phyloP scores from a whole-genome alignment of 2,329 filamentous ascomycete species.

The Ceratocystiopsis minuta region DNA sequence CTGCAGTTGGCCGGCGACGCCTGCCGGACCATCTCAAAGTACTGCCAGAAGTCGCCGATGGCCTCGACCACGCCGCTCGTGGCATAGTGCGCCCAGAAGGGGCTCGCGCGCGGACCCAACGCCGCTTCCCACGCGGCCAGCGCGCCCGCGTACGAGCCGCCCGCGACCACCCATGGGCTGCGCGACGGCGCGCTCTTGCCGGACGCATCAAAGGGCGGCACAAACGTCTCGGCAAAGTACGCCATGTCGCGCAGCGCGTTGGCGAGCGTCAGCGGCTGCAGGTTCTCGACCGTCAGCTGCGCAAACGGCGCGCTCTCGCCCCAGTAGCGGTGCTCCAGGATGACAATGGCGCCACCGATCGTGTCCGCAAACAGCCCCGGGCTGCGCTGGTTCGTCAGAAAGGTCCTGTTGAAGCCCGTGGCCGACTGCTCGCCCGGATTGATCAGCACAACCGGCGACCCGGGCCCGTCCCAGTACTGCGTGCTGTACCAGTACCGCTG shows the following conservation, averaged over 20 bases:
- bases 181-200: conserved; percentile 24
- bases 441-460: conserved; percentile 21
- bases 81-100: conserved; percentile 38
- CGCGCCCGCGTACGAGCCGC: conserved; percentile 38
- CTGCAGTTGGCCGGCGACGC: conserved; percentile 39
- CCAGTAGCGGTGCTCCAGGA: conserved; percentile 26
- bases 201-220: conserved; percentile 29
- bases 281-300: conserved; percentile 17
- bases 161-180: conserved; percentile 35
- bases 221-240: conserved; percentile 26
- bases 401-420: conserved; percentile 5
- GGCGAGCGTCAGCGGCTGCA: conserved; percentile 22
- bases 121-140: conserved; percentile 20
- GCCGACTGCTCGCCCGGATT: conserved; percentile 19
- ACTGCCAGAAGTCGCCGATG: conserved; percentile 33
- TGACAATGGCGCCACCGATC: conserved; percentile 21
- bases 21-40: conserved; percentile 24
- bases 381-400: conserved; percentile 34
- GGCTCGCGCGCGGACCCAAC: not conserved
- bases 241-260: conserved; percentile 22
- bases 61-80: conserved; percentile 36
- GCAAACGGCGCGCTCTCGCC: conserved; percentile 21
- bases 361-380: conserved; percentile 21
- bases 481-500: conserved; percentile 24
- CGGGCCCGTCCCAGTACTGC: conserved; percentile 21